Percentiles rank a stretch among this genome's conserved stretches.
phyloP scores from a whole-genome alignment of 2,329 filamentous ascomycete genomes.

The Grosmannia penicillata region DNA sequence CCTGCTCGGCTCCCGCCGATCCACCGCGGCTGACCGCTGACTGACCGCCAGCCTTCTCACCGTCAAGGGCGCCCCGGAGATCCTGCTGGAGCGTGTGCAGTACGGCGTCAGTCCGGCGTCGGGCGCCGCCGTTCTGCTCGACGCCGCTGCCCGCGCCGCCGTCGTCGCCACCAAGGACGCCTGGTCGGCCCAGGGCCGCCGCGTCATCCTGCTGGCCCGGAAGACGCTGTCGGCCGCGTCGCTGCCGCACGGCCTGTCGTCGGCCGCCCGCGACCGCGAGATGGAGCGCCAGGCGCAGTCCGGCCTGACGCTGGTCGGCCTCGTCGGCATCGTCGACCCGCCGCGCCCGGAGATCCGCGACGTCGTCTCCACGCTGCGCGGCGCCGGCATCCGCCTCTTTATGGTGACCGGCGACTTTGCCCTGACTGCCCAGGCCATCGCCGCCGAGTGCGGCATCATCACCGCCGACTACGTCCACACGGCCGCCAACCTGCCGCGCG shows the following conservation, averaged over 20 bases:
- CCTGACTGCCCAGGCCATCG: slow-evolving; percentile 59
- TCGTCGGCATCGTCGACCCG: slow-evolving; percentile 68
- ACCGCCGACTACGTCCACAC: slow-evolving; percentile 38
- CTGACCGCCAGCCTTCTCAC: slow-evolving; percentile 33
- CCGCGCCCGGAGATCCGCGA: slow-evolving; percentile 57
- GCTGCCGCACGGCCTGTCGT: slow-evolving; percentile 24
- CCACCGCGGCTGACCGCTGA: not conserved
- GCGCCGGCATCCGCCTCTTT: slow-evolving; percentile 60
- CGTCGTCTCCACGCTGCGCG: slow-evolving; percentile 49
- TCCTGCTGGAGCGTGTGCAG: slow-evolving; percentile 50
- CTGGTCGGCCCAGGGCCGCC: slow-evolving; percentile 54
- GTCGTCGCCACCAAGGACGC: slow-evolving; percentile 48
- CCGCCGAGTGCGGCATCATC: slow-evolving; percentile 57
- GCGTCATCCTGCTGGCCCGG: slow-evolving; percentile 51
- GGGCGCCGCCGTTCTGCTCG: slow-evolving; percentile 37
- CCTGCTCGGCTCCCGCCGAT: slow-evolving; percentile 13
- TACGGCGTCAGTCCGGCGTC: slow-evolving; percentile 35
- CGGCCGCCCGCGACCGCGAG: slow-evolving; percentile 39
- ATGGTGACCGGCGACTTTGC: slow-evolving; percentile 76
- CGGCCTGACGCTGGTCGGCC: slow-evolving; percentile 53
- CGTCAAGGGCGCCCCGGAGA: slow-evolving; percentile 69
- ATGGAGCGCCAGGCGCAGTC: slow-evolving; percentile 37
- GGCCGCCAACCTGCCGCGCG: slow-evolving; percentile 25
- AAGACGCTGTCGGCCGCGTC: slow-evolving; percentile 33
- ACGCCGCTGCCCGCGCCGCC: slow-evolving; percentile 23